Evolutionary conservation across 2,329 filamentous ascomycete species (phyloP), one percentile per base, ranked within the genome.

Genomic region (Aspergillus arachidicola): DNA sequence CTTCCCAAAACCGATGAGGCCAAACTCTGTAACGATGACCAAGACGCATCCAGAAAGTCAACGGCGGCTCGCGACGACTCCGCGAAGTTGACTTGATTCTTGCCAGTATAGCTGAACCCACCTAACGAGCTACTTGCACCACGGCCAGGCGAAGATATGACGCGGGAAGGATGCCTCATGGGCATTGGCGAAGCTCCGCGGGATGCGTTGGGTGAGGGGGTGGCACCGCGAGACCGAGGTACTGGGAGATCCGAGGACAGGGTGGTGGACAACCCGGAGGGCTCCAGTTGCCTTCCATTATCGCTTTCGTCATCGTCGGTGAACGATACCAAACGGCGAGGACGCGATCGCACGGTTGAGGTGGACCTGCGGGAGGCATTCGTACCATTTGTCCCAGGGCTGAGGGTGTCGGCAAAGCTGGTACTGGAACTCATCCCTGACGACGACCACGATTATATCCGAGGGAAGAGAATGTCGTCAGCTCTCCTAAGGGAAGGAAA

Each of bases 1-100:
- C 73, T 79, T n/a, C 81, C 80, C 46, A 83, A 60, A 32, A 83
- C 73, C n/a, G 79, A 80, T 4, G 81, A 83, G n/a, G 82, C 81
- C 50, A 83, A 66, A 43, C 75, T 80, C 68, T 82, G 80, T 54
- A 83, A 70, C 19, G 81, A 83, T n/a, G 81, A 80, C 81, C 81
- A 84, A 5, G 80, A 78, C 30, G 79, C 77, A 61, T 81, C 81
- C 66, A 82, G 73, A 58, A 82, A 75, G 67, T 78, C 75, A 54
- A 75, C 64, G 26, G 74, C 69, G 53, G 69, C 66, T 46, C 68
- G 68, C 41, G 71, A 72, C 45, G 71, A 70, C 11, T 73, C 67
- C 30, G 71, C 59, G 34, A 73, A 65, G 10, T 59, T 72, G 62
- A 57, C 60, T 64, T 54, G 69, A 62, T 48, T 67, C 64, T 64